Conservation (phyloP, 2,329 filamentous ascomycete genomes). For the Exophiala aquamarina region DNA sequence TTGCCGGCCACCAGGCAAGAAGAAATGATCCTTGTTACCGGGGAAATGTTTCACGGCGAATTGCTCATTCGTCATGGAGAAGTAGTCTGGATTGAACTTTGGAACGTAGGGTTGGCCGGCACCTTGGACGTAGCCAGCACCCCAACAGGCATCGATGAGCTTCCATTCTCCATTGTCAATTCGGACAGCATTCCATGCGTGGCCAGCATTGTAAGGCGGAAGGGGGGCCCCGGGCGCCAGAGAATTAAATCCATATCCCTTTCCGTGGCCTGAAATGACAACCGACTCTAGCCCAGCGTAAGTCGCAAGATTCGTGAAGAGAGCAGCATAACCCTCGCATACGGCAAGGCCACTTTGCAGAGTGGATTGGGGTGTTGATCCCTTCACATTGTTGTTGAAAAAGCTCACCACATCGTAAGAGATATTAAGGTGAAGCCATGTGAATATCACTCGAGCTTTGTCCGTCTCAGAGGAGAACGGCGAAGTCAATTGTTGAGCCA, state of each 20-base stretch:
- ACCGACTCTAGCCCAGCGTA: slow-evolving; percentile 77
- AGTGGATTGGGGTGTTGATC: slow-evolving; percentile 69
- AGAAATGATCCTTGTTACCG: slow-evolving; percentile 65
- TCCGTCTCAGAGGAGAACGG: slow-evolving; percentile 82
- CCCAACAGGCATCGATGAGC: slow-evolving; percentile 89
- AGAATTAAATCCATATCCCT: slow-evolving; percentile 73
- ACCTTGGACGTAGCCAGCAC: slow-evolving; percentile 68
- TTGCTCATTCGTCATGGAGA: slow-evolving; percentile 69
- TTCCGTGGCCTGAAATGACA: slow-evolving; percentile 76
- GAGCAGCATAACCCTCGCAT: slow-evolving; percentile 84
- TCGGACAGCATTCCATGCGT: slow-evolving; percentile 91
- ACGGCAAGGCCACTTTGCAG: slow-evolving; percentile 79
- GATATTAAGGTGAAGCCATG: slow-evolving; percentile 94
- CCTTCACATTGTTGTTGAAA: slow-evolving; percentile 68
- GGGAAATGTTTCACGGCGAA: slow-evolving; percentile 85
- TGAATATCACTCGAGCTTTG: slow-evolving; percentile 89
- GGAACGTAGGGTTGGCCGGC: slow-evolving; percentile 62
- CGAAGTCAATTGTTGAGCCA: slow-evolving; percentile 74
- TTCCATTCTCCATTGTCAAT: slow-evolving; percentile 91
- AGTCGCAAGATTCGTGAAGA: slow-evolving; percentile 75
- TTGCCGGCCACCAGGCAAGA: slow-evolving; percentile 67
- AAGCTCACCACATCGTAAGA: slow-evolving; percentile 79
- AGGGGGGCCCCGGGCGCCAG: slow-evolving; percentile 63
- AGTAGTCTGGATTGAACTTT: slow-evolving; percentile 63
- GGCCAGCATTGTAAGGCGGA: slow-evolving; percentile 64